Base-by-base conservation (phyloP, 495 filamentous ascomycete species). In the Lasiosphaeria miniovina region DNA sequence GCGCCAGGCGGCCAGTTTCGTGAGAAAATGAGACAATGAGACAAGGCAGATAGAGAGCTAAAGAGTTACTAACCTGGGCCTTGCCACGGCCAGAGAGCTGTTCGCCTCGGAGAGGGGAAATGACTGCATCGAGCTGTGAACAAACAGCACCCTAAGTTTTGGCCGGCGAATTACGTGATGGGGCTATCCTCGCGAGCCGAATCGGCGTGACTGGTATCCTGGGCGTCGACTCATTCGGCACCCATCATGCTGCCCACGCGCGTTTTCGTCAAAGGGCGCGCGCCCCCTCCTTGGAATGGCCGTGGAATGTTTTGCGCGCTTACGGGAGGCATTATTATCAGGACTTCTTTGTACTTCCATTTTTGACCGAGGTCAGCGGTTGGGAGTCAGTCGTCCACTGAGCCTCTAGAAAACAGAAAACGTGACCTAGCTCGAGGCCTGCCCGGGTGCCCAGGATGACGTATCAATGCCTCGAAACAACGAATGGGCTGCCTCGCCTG, bases 1-100 rank as follows among this genome's bases (percentile, higher is more conserved):
- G 46, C 46, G 46, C n/a, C 46, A 49, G 46, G 46, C 46, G 46
- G 46, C 46, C 10, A 24, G 46, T 15, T 17, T 49, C n/a, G 12
- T 11, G 46, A 7, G 12, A 7, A 7, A 24, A 24, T 24, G 24
- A 24, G 24, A 24, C 24, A 24, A 24, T 24, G 24, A 24, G 24
- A 24, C 24, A 24, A 24, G 24, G 24, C 24, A 24, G 24, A 24
- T 24, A 24, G 24, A 24, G 24, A 24, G 24, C 24, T 24, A 24
- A 2, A 24, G 24, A 24, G 24, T 24, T 2, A 24, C 24, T 2
- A 24, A 24, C 24, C 24, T 24, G 24, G 24, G 24, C 0, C 24
- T 24, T 24, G 24, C 24, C 24, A 24, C 24, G 24, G 24, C 24
- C 24, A 24, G 24, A 24, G 24, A 24, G 24, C 24, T 24, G 24